Evolutionary conservation across 2,329 filamentous ascomycete genomes (phyloP).

Genomic region (Colletotrichum spaethianum): DNA sequence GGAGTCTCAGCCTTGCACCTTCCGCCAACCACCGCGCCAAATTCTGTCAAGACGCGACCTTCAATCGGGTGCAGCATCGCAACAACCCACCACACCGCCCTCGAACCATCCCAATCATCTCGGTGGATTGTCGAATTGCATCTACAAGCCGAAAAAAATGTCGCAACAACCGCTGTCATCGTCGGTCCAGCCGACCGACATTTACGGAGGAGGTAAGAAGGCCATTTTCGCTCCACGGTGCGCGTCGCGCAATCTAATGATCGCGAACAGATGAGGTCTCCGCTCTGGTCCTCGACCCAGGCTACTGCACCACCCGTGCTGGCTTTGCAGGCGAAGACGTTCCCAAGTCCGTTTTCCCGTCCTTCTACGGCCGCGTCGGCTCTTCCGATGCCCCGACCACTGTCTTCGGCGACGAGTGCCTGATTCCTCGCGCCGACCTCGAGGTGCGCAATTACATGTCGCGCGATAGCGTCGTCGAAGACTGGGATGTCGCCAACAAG

Average conservation of each 20-base stretch:
- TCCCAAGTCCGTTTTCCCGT: constrained; percentile 92
- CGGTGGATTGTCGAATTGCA: constrained; percentile 26
- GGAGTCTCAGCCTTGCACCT: constrained; percentile 42
- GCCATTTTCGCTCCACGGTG: constrained; percentile 26
- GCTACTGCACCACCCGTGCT: constrained; percentile 90
- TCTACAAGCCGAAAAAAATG: constrained; percentile 56
- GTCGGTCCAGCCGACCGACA: constrained; percentile 71
- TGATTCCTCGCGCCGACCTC: constrained; percentile 81
- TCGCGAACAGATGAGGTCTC: constrained; percentile 87
- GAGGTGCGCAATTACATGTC: constrained; percentile 95
- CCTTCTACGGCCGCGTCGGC: constrained; percentile 82
- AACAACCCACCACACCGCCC: constrained; percentile 21
- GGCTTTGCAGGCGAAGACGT: constrained; percentile 98
- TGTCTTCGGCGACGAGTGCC: constrained; percentile 91
- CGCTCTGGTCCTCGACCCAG: constrained; percentile 95
- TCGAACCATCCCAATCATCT: constrained; percentile 24
- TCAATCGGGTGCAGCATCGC: constrained; percentile 32
- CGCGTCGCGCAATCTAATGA: constrained; percentile 17
- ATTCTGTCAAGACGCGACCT: constrained; percentile 33
- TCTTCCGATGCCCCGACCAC: constrained; percentile 65
- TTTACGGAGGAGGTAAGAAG: constrained; percentile 73
- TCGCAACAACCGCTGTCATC: constrained; percentile 70
- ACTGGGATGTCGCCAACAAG: constrained; percentile 92
- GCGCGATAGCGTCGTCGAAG: constrained; percentile 89
- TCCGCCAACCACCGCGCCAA: constrained; percentile 39